Evolutionary conservation across 2,329 filamentous ascomycete species (phyloP).

Genomic region (Cercospora sp.): DNA sequence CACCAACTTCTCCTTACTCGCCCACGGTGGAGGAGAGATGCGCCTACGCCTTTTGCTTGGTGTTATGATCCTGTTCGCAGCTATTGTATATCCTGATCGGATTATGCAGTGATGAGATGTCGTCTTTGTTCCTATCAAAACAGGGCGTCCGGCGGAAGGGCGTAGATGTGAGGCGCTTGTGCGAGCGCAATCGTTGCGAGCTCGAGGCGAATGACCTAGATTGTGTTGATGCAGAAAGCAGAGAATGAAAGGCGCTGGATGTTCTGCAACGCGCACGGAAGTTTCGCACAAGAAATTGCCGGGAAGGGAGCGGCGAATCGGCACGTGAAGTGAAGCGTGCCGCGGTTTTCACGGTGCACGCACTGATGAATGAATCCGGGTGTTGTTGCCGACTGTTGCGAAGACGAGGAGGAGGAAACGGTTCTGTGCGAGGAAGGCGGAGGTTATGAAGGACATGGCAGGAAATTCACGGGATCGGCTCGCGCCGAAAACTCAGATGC

Average conservation of each 20-base stretch:
- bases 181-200: slow-evolving; percentile 4
- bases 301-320: neutral
- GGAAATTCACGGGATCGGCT: neutral
- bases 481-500: neutral
- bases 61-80: slow-evolving; percentile 2
- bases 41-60: neutral
- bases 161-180: neutral
- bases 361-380: slow-evolving; percentile 4
- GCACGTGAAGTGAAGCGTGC: neutral
- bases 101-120: neutral
- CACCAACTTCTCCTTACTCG: slow-evolving; percentile 9
- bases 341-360: neutral
- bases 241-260: neutral
- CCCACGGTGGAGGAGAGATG: slow-evolving; percentile 1
- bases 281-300: neutral
- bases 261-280: neutral
- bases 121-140: slow-evolving; percentile 1
- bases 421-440: neutral
- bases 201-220: slow-evolving; percentile 5
- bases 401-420: neutral
- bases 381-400: slow-evolving; percentile 1
- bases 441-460: neutral
- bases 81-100: slow-evolving; percentile 1
- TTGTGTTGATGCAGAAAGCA: neutral
- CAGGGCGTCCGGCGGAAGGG: neutral